Percentiles rank a stretch among this genome's conserved stretches.
These are phyloP conservation scores for Tubosaeta sp. DNA, from an alignment of 768 basidiomycete genomes.

Conservation along the genomic window DNA sequence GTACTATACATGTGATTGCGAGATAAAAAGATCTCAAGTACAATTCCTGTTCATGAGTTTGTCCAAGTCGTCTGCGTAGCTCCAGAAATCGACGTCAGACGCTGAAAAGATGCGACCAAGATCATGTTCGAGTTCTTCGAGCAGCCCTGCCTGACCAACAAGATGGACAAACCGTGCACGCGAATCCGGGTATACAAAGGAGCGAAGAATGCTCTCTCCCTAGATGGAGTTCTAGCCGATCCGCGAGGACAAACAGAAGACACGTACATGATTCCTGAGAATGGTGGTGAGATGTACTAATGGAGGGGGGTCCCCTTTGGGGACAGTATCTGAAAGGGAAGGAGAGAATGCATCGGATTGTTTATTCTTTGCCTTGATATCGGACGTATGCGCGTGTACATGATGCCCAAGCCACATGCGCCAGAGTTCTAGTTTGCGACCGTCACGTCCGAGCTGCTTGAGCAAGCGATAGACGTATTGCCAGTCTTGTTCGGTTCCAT, in stretches of 20 bases:
- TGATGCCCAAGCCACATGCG: conserved; percentile 57
- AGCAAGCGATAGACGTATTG: conserved; percentile 49
- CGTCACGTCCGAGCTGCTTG: conserved; percentile 55
- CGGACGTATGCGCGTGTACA: conserved; percentile 6
- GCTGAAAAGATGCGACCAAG: conserved; percentile 28
- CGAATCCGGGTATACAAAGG: conserved; percentile 74
- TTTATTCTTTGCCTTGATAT: conserved; percentile 37
- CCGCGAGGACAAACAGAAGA: not conserved
- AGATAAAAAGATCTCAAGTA: no score
- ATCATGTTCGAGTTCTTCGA: conserved; percentile 24
- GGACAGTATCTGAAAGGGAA: conserved; percentile 7
- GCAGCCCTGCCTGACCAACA: conserved; percentile 43
- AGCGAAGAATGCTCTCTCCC: conserved; percentile 52
- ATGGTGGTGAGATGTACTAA: conserved; percentile 47
- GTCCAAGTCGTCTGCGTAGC: conserved; percentile 39
- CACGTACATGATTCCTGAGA: conserved; percentile 57
- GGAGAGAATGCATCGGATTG: conserved; percentile 33
- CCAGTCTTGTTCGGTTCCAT: conserved; percentile 59
- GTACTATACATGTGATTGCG: not conserved
- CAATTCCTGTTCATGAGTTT: not conserved
- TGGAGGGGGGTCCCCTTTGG: conserved; percentile 21
- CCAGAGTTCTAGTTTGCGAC: conserved; percentile 76
- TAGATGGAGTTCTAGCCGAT: conserved; percentile 27
- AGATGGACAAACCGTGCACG: conserved; percentile 62
- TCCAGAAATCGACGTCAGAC: conserved; percentile 63